Conservation (phyloP, 306 rosid species). For the Coriaria nepalensis region DNA sequence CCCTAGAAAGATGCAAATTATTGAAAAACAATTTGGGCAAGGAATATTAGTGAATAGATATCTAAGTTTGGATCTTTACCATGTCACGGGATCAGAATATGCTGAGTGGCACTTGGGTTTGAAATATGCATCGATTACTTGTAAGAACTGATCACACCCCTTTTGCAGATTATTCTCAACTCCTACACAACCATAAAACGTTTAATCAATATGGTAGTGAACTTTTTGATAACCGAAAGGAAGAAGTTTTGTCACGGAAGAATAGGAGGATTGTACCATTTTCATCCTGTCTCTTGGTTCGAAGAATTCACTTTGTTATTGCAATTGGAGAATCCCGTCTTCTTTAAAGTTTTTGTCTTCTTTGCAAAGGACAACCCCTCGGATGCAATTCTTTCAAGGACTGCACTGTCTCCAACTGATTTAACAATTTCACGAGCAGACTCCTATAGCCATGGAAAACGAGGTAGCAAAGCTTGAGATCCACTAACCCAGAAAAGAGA, state of each 20-base stretch:
- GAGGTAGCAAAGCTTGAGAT: constrained; percentile 10
- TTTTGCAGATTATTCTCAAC: constrained; percentile 10
- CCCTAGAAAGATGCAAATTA: constrained; percentile 26
- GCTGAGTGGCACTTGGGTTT: constrained; percentile 65
- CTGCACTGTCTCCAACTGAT: constrained; percentile 46
- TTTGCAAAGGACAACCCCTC: constrained; percentile 57
- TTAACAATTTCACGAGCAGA: constrained; percentile 62
- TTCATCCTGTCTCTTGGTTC: constrained; percentile 8
- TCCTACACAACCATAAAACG: constrained; percentile 29
- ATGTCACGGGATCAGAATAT: constrained; percentile 47
- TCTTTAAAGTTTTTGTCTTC: constrained; percentile 31
- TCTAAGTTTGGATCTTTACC: constrained; percentile 15
- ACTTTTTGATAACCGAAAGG: too few species aligned
- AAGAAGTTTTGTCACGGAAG: constrained; percentile 2
- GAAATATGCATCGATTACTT: constrained; percentile 59
- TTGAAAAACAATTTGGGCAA: background rate
- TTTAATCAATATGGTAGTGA: too few species aligned
- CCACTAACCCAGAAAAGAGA: background rate
- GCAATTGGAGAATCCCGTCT: constrained; percentile 18
- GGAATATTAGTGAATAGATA: background rate
- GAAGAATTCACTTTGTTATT: constrained; percentile 18
- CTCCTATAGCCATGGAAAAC: constrained; percentile 31
- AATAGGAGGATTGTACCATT: constrained; percentile 8
- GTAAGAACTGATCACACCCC: constrained; percentile 20
- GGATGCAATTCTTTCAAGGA: constrained; percentile 56